A percentile compares a stretch with the other conserved stretches of the same genome.
These are phyloP conservation scores for Talaromyces wortmannii DNA, from an alignment of 495 filamentous ascomycete species.

Conservation along the genomic window DNA sequence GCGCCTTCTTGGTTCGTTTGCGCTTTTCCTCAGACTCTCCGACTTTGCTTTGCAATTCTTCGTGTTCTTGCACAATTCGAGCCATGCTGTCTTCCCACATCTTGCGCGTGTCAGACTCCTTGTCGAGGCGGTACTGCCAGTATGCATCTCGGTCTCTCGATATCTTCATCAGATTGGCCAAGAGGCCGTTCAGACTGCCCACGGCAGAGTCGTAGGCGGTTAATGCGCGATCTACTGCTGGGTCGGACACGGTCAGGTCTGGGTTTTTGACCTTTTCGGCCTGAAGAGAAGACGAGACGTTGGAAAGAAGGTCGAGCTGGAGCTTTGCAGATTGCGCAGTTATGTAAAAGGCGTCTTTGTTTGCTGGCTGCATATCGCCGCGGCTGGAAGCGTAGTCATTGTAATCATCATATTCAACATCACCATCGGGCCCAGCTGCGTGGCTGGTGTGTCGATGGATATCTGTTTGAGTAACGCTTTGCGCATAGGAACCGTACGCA, in stretches of 20 bases:
- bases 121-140: slow-evolving; percentile 91
- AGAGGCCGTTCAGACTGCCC: slow-evolving; percentile 73
- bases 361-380: slow-evolving; percentile 64
- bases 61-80: slow-evolving; percentile 84
- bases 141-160: slow-evolving; percentile 89
- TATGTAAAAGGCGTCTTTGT: slow-evolving; percentile 90
- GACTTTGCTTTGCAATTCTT: slow-evolving; percentile 78
- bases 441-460: slow-evolving; percentile 36
- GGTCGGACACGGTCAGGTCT: slow-evolving; percentile 60
- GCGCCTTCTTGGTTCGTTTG: slow-evolving; percentile 78
- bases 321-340: slow-evolving; percentile 91
- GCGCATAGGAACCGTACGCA: slow-evolving; percentile 50
- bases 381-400: slow-evolving; percentile 76
- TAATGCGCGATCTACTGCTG: slow-evolving; percentile 70
- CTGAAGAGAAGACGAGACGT: slow-evolving; percentile 76
- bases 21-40: slow-evolving; percentile 87
- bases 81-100: slow-evolving; percentile 99
- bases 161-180: slow-evolving; percentile 85
- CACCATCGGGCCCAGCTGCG: slow-evolving; percentile 34
- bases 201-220: slow-evolving; percentile 85
- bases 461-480: slow-evolving; percentile 45
- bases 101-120: slow-evolving; percentile 77
- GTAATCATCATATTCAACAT: slow-evolving; percentile 79
- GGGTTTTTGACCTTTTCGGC: slow-evolving; percentile 65
- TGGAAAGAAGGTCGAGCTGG: slow-evolving; percentile 81